Base-by-base conservation (phyloP, 495 filamentous ascomycete species). In the Penicillium malachiteum region DNA sequence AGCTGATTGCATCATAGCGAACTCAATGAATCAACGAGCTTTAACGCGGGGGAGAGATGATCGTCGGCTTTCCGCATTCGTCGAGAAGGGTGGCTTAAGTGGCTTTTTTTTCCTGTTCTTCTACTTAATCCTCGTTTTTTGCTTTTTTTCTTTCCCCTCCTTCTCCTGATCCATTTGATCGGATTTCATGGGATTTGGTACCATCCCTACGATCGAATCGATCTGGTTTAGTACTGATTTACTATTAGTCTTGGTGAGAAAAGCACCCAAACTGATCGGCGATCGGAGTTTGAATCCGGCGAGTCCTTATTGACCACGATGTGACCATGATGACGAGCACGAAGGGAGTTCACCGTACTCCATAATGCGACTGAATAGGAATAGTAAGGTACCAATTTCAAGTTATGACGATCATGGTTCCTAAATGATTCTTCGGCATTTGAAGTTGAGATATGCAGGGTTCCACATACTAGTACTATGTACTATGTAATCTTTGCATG, bases 11-110 rank as follows among this genome's bases (percentile, higher is more conserved):
- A 50, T 50, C 48, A 50, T 50, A 13, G 35, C 21, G 47, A 49
- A 49, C 47, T 49, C 33, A 49, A 49, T 49, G 47, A 49, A 49
- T 49, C 47, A 49, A 49, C 34, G 47, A 49, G 40, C 40, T 30
- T 40, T 30, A 46, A 46, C 43, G 43, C 30, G 43, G 43, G 43
- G 43, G 12, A 14, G 31, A n/a, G n/a, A n/a, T n/a, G 21, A 17
- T 26, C 18, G 18, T 31, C 18, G 12, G 12, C 31, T 32, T 43
- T 46, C 43, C 43, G 43, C 43, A 31, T 46, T 46, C 43, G 17
- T 46, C 26, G 11, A 21, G n/a, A 4, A 26, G 21, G 21, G 21
- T 26, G 21, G 21, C 21, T 26, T 12, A 21, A 5, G 16, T 26
- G 21, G 8, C 17, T 43, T 26, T 43, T 41, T 43, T 41, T 13